Percentiles rank a stretch among this genome's conserved stretches.
phyloP scores from a whole-genome alignment of 2,329 filamentous ascomycete species.

The Pseudogymnoascus sp. region DNA sequence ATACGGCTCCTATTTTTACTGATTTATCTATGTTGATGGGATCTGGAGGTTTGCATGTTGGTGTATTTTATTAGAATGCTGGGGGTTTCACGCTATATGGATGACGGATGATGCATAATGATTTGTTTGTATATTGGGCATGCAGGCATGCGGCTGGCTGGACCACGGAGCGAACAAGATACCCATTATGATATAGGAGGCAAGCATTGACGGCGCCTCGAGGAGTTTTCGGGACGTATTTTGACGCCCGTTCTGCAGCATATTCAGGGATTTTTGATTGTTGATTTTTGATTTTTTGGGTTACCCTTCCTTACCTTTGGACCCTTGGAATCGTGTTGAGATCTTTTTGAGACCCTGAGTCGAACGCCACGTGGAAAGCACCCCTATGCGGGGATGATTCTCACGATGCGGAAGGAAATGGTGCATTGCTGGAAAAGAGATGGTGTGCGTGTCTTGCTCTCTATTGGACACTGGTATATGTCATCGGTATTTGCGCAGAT shows the following conservation, averaged over 20 bases:
- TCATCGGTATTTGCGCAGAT: not conserved
- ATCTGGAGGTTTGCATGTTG: not conserved
- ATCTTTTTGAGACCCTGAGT: not conserved
- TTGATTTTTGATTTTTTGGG: no score
- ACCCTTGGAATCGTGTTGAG: constrained; percentile 2
- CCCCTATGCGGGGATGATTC: constrained; percentile 2
- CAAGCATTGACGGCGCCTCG: constrained; percentile 1
- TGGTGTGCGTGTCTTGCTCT: not conserved
- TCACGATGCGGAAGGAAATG: not conserved
- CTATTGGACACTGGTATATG: not conserved
- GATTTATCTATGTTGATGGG: not conserved
- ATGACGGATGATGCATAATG: not conserved
- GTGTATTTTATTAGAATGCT: not conserved
- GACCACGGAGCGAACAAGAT: not conserved
- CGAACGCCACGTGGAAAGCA: constrained; percentile 2
- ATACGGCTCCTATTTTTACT: not conserved
- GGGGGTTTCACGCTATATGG: not conserved
- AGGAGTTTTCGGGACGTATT: not conserved
- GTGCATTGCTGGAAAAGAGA: not conserved
- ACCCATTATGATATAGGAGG: constrained; percentile 2
- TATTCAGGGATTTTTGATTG: not conserved
- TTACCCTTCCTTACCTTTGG: not conserved
- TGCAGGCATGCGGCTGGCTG: not conserved
- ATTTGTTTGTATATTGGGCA: not conserved
- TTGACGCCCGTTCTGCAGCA: not conserved